Conservation (phyloP, 345 rosid genomes). For the Clarkia xantiana region DNA sequence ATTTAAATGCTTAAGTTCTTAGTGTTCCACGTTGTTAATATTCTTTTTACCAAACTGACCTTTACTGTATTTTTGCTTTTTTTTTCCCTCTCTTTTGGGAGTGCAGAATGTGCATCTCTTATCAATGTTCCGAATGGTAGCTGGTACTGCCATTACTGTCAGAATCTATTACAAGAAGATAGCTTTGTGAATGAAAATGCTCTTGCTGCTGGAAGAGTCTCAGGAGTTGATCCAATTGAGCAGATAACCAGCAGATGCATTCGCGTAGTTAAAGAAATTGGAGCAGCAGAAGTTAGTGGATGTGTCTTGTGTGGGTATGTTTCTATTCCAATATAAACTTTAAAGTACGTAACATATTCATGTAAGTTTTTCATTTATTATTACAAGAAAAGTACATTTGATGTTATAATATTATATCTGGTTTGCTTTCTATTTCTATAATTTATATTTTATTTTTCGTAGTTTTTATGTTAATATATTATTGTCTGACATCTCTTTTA, state of each 20-base stretch:
- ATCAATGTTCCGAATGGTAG: slow-evolving; percentile 58
- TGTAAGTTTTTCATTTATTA: neutral
- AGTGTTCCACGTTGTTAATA: neutral
- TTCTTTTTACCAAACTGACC: neutral
- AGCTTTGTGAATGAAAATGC: slow-evolving; percentile 53
- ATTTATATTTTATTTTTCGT: too few relatives aligned
- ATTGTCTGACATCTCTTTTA: slow-evolving; percentile 1
- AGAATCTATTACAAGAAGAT: slow-evolving; percentile 50
- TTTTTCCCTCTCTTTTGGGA: slow-evolving; percentile 12
- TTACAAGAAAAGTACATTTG: neutral
- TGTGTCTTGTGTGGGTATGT: slow-evolving; percentile 84
- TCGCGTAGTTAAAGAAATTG: slow-evolving; percentile 68
- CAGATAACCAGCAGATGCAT: slow-evolving; percentile 77
- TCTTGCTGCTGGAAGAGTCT: slow-evolving; percentile 69
- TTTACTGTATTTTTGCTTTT: neutral
- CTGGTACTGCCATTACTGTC: slow-evolving; percentile 88
- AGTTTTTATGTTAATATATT: slow-evolving; percentile 3
- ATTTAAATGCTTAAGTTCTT: neutral
- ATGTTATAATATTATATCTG: neutral
- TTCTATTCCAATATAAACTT: slow-evolving; percentile 9
- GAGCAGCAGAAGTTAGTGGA: slow-evolving; percentile 63
- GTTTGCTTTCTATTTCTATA: neutral
- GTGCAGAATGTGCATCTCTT: slow-evolving; percentile 67
- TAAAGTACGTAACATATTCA: neutral
- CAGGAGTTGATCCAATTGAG: slow-evolving; percentile 67